Percentiles rank a stretch among this genome's conserved stretches.
These are phyloP conservation scores for Volvariella surrecta DNA, from an alignment of 1,284 basidiomycete genomes.

Conservation along the genomic window DNA sequence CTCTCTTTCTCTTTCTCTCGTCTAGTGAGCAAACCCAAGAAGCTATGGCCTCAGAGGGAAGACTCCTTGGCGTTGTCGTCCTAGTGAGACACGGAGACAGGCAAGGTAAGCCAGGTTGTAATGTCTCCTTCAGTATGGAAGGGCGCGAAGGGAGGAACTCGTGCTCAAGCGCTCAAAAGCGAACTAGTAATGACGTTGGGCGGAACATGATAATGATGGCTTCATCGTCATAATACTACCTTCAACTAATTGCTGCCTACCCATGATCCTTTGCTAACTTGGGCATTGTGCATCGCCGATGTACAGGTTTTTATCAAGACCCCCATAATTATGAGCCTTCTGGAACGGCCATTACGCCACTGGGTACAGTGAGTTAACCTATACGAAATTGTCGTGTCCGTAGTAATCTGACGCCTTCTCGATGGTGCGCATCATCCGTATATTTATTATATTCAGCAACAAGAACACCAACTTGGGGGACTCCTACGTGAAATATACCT, in stretches of 20 bases:
- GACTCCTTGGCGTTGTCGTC: conserved; percentile 22
- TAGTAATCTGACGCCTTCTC: background rate
- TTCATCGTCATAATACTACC: background rate
- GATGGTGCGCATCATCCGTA: background rate
- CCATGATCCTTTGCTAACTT: too few relatives aligned
- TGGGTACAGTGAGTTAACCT: conserved; percentile 52
- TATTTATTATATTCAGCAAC: conserved; percentile 26
- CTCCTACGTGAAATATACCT: conserved; percentile 59
- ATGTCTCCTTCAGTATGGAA: too few relatives aligned
- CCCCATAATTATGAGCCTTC: conserved; percentile 58
- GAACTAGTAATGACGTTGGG: too few relatives aligned
- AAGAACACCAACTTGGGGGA: conserved; percentile 64
- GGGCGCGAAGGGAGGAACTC: too few relatives aligned
- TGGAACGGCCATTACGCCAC: conserved; percentile 63
- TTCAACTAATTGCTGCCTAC: background rate
- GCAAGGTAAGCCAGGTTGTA: conserved; percentile 15
- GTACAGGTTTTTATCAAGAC: conserved; percentile 51
- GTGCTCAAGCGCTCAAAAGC: too few relatives aligned
- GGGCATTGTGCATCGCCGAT: background rate
- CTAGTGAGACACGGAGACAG: conserved; percentile 26
- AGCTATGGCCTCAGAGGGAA: background rate
- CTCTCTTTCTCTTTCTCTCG: too few relatives aligned
- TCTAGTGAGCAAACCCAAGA: background rate
- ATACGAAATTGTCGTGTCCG: background rate
- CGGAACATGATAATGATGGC: too few relatives aligned